Evolutionary conservation across 2,329 filamentous ascomycete genomes (phyloP), one percentile per base, ranked within the genome.

Genomic region (Fusarium pseudonygamai): DNA sequence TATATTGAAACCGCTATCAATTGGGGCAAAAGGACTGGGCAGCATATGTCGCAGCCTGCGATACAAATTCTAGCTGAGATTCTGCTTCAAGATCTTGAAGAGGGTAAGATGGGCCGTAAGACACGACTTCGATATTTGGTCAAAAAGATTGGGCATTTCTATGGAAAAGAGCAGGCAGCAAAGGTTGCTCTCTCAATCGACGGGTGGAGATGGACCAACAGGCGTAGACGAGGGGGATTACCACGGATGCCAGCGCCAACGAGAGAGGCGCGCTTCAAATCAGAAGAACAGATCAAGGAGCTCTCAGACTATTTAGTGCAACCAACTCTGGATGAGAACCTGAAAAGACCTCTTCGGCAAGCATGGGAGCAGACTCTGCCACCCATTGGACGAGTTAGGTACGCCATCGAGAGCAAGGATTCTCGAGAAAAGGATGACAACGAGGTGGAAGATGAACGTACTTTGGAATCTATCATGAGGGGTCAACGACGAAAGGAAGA

Each of bases 1-100:
- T 78, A 76, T 46, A 57, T 82, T 12, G 72, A 80, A 53, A 69
- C 72, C 10, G 79, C 79, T 42, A 61, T 80, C 14, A 69, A 22
- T 68, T 72, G 55, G 75, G 81, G 58, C 22, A 58, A 76, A 75
- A 46, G 59, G 59, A 12, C 66, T 79, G 34, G 73, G 53, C 50
- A 69, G 71, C 64, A 56, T 16, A 60, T 79, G n/a, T 77, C 81
- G 13, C 67, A 75, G 11, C 58, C 72, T 24, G 73, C 77, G 15
- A 65, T 84, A 24, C 70, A 69, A 47, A 73, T 73, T 39, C 40
- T 83, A n/a, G 63, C 78, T 12, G 60, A 70, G 10, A 64, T 80
- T 5, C 64, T 82, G 26, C 75, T 80, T 7, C 72, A 78, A 15
- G 83, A 84, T 63, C 74, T 85, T 9, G 78, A 80, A 37, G 65